Evolutionary conservation across 2,329 filamentous ascomycete genomes (phyloP), one percentile per base, ranked within the genome.

Genomic region (Periconia sp.): DNA sequence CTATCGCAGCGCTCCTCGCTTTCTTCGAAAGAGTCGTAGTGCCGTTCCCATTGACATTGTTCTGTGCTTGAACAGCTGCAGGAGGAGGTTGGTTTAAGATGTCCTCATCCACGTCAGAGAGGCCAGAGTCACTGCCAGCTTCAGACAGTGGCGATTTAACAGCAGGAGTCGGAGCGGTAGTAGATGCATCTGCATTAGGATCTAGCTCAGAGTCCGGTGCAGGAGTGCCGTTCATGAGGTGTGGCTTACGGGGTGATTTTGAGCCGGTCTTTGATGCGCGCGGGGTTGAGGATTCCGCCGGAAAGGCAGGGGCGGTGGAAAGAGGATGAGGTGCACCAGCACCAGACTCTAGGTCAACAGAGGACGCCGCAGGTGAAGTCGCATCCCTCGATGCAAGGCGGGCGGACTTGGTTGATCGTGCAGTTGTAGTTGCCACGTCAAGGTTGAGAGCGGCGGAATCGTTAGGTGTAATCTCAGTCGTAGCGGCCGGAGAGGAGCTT

Each of bases 91-190:
- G 60, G 32, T 66, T 59, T 11, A 69, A 59, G 25, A 70, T 68
- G 24, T 69, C 66, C 48, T 70, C 67, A 23, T 70, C 66, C 31
- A 69, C 65, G 8, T 70, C 67, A 4, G 65, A 69, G 4, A 70
- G 56, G 30, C 67, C 67, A 28, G 66, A 69, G 47, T 69, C 66
- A 32, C 60, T 67, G 7, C 43, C 55, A 12, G 48, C 56, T 28
- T 46, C 63, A 32, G 53, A 55, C 18, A 63, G 58, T 19, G 64
- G 62, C 18, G 60, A 58, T 33, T 61, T 61, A 10, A 46, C 55
- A 13, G 51, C 52, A 6, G 63, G 59, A 15, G 65, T 63, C 5
- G 57, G 52, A 13, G 52, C 62, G 23, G 54, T 51, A 13, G 57
- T 60, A 21, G 63, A 60, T n/a, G 52, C 39, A n/a, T 53, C 53